Evolutionary conservation across 441 rosid species (phyloP).

Genomic region (Breynia disticha): DNA sequence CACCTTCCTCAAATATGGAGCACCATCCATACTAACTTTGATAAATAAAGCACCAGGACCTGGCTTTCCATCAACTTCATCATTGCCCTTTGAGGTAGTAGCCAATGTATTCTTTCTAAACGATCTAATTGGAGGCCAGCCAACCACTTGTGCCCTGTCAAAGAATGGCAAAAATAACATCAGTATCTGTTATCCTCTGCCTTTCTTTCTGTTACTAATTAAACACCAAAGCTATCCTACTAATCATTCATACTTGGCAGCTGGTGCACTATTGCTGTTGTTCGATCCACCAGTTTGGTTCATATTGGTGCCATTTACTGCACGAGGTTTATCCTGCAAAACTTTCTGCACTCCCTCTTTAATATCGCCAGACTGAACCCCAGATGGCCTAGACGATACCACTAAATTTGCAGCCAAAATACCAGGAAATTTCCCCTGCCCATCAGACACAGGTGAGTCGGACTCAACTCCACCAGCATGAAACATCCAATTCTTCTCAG

Average conservation of each 20-base stretch:
- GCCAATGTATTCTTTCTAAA: conserved; percentile 51
- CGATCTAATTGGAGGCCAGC: conserved; percentile 69
- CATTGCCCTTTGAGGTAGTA: conserved; percentile 41
- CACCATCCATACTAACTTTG: conserved; percentile 77
- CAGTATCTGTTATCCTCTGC: not conserved
- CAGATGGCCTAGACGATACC: conserved; percentile 37
- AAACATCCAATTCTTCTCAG: conserved; percentile 71
- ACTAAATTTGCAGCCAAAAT: conserved; percentile 40
- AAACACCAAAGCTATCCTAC: not conserved
- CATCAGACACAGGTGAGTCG: conserved; percentile 32
- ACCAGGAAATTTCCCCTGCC: conserved; percentile 38
- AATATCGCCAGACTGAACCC: conserved; percentile 26
- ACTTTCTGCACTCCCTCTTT: conserved; percentile 38
- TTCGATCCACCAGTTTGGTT: conserved; percentile 31
- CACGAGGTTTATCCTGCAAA: conserved; percentile 30
- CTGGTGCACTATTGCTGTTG: conserved; percentile 43
- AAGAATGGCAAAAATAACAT: conserved; percentile 3
- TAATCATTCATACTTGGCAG: conserved; percentile 46
- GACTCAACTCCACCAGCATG: conserved; percentile 31
- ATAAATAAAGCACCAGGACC: conserved; percentile 48
- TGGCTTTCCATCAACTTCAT: conserved; percentile 59
- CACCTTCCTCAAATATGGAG: conserved; percentile 66
- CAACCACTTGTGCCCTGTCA: conserved; percentile 61
- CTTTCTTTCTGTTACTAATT: not conserved
- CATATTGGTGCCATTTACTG: conserved; percentile 21